Base-by-base conservation (phyloP, 768 basidiomycete species). In the Kondoa subrosea region DNA sequence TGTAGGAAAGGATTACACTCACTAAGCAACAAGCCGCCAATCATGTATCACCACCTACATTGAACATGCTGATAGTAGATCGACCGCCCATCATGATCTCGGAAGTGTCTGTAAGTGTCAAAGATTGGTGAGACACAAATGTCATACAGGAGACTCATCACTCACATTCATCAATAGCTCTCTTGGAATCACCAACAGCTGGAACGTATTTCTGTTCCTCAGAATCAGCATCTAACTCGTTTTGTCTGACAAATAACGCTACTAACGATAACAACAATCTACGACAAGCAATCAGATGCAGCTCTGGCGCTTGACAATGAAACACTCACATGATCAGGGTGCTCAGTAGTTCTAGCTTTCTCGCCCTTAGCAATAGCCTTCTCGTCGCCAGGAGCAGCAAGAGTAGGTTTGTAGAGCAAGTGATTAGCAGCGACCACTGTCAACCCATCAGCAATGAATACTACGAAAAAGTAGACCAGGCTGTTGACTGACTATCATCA, bases 31-130 rank as follows among this genome's bases (percentile, higher is more conserved):
- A 65, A 68, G 50, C 25, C 56, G 82, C 15, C 71, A 86, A 59
- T 4, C 8, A 27, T 27, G 14, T 27, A 59, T 27, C 87, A 81
- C 93, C 91, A 82, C 93, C 96, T 78, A 92, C 88, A 78, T 96
- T 96, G 84, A 93, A 95, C 67, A 79, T 76, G 73, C 76, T 78
- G 81, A 95, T 91, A 14, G 88, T 89, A 71, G 87, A 88, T 70
- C 89, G 82, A 31, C 92, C 92, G 72, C 92, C 92, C 76, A 92
- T 93, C 81, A 92, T 86, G 75, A 97, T 91, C 82, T 97, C 92
- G 14, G 89, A 92, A 78, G 91, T 91, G 80, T 96, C 40, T 50
- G 40, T 21, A 8, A 8, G 40, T 50, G 40, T 50, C 40, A 50
- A 21, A n/a, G n/a, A n/a, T n/a, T n/a, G n/a, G n/a, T n/a, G n/a